These are phyloP conservation scores for Sugiyamaella pinicola DNA, from an alignment of 1,139 yeast genomes.

Conservation along the genomic window DNA sequence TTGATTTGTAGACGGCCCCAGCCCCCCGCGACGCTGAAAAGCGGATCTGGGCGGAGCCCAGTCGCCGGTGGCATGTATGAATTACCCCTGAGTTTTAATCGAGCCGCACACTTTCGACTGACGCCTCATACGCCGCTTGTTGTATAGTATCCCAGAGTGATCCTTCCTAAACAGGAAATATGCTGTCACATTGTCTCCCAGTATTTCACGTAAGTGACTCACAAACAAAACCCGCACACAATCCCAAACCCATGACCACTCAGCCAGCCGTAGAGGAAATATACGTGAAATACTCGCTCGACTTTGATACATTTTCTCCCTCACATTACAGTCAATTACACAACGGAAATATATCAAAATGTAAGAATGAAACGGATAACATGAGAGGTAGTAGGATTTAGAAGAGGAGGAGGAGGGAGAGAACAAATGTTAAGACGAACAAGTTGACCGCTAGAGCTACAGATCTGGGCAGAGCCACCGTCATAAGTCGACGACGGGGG, in stretches of 20 bases:
- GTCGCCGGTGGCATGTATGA: no score
- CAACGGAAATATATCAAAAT: constrained; percentile 16
- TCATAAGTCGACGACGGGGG: constrained; percentile 7
- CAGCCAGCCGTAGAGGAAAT: not conserved
- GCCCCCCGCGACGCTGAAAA: no score
- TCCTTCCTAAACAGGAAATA: constrained; percentile 9
- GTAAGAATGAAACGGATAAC: constrained; percentile 4
- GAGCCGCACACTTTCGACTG: not conserved
- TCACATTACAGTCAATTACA: constrained; percentile 10
- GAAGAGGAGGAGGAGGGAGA: not conserved
- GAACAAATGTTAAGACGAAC: no score
- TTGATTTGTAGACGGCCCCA: no score
- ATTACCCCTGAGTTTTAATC: constrained; percentile 2
- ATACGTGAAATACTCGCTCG: constrained; percentile 4
- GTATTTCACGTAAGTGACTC: not conserved
- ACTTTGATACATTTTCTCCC: constrained; percentile 6
- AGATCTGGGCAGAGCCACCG: no score
- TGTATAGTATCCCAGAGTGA: not conserved
- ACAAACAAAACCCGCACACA: not conserved
- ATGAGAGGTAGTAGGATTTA: not conserved
- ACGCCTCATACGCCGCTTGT: not conserved
- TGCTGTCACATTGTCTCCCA: not conserved
- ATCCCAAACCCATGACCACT: not conserved
- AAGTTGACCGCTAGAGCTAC: no score
- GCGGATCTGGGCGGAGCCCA: no score